Evolutionary conservation across 306 rosid genomes (phyloP).

Genomic region (Citrullus mucosospermus): DNA sequence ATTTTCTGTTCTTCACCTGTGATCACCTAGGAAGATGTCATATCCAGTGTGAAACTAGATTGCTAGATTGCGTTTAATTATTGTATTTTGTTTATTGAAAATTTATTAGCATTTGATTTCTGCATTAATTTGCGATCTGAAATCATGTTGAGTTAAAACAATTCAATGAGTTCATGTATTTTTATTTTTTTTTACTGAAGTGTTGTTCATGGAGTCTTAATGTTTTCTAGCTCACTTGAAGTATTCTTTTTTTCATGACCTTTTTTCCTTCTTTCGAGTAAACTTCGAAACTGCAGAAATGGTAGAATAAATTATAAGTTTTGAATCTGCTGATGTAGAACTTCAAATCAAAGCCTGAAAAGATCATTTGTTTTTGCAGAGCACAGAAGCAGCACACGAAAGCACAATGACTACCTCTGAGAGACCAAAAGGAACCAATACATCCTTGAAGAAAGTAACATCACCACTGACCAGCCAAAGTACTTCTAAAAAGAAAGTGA

Average conservation of each 20-base stretch:
- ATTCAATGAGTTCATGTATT: not conserved
- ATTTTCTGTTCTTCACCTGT: not conserved
- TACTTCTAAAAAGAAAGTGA: not conserved
- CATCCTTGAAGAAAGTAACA: constrained; percentile 1
- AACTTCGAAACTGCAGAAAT: not conserved
- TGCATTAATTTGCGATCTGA: not conserved
- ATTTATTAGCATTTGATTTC: not conserved
- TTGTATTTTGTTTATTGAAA: not conserved
- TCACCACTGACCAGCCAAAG: not conserved
- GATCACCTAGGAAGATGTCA: not conserved
- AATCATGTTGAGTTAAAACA: not conserved
- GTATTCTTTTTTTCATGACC: not conserved
- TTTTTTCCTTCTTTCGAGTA: not conserved
- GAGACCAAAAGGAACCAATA: not conserved
- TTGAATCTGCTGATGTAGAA: not conserved
- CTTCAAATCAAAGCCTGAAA: not conserved
- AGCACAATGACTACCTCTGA: not conserved
- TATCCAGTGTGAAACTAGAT: not conserved
- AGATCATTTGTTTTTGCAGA: not conserved
- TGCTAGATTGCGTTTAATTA: not conserved
- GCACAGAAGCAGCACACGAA: not conserved
- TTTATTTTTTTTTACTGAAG: too few species aligned
- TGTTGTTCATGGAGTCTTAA: not conserved
- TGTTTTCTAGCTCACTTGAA: not conserved
- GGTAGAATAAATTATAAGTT: not conserved